phyloP scores from a whole-genome alignment of 2,329 filamentous ascomycete genomes.

The Bertia moriformis region DNA sequence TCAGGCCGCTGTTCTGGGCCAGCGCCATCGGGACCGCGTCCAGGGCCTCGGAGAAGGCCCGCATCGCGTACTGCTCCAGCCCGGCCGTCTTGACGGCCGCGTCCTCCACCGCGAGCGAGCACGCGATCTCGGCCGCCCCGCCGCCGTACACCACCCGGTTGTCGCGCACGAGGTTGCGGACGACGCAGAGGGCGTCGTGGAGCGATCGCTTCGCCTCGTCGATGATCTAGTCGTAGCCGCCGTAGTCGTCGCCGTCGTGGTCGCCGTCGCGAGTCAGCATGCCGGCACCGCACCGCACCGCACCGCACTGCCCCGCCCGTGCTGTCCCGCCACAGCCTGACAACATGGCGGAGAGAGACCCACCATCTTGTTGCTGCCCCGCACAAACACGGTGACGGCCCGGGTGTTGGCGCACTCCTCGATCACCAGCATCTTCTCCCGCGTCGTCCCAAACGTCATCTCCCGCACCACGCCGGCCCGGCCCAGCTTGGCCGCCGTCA shows the following conservation, averaged over 20 bases:
- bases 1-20: constrained; percentile 91
- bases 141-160: constrained; percentile 97
- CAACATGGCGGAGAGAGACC: no score
- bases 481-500: constrained; percentile 81
- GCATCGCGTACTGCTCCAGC: constrained; percentile 97
- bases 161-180: constrained; percentile 87
- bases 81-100: constrained; percentile 87
- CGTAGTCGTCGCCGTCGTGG: constrained; percentile 5
- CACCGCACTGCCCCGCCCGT: neutral
- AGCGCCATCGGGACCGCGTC: constrained; percentile 90
- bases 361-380: constrained; percentile 99
- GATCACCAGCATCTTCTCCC: constrained; percentile 98
- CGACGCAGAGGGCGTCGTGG: constrained; percentile 93
- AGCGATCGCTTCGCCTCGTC: constrained; percentile 96
- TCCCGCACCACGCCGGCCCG: constrained; percentile 79
- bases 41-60: constrained; percentile 87
- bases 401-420: constrained; percentile 97
- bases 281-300: no score
- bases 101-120: constrained; percentile 89
- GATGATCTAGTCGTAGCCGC: constrained; percentile 59
- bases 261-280: neutral
- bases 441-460: constrained; percentile 91
- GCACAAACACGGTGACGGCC: constrained; percentile 88
- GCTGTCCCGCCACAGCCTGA: neutral
- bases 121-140: constrained; percentile 91